Base-by-base conservation (phyloP, 768 basidiomycete genomes). In the Tulasnella sp. region DNA sequence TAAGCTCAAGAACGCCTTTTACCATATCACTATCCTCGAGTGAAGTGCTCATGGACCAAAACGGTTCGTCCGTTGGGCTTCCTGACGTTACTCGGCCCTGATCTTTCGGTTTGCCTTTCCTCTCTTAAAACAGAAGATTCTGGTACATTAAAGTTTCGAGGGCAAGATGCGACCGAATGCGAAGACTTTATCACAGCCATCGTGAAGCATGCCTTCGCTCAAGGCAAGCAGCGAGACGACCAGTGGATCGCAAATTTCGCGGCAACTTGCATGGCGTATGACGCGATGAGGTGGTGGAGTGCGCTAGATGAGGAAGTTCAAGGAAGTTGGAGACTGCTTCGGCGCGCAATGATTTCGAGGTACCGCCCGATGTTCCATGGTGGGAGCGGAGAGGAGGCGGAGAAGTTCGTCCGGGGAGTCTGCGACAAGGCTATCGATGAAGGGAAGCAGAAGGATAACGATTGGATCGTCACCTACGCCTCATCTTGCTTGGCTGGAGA, bases 181-280 rank as follows among this genome's bases (percentile, higher is more conserved):
- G 55, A 57, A 9, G 55, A 57, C 3, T 57, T 67, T 2, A 35
- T 67, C 61, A 6, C 55, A 16, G 61, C 61, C 32, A 13, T 35
- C 13, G 5, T 20, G n/a, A 26, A 32, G 57, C 57, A 61, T 61
- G 57, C 57, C n/a, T 26, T 79, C 79, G 4, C 81, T 26, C 61
- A 67, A 16, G 29, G 61, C 3, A 67, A 67, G 26, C 29, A 26
- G 61, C 29, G 61, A 35, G 61, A 67, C 6, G 61, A 67, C 29
- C 23, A 35, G 61, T 67, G 61, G 29, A 67, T 67, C 29, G 61
- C 61, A 10, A 9, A 67, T n/a, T 20, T 67, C 10, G 61, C 29
- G 1, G 61, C 61, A 5, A 26, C 29, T 16, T 35, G 61, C 26
- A 29, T 67, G 61, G 26, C 29, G 5, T 6, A 67, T 15, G 32